Conservation (phyloP, 179 eudicot genomes). For the Spinacia oleracea region DNA sequence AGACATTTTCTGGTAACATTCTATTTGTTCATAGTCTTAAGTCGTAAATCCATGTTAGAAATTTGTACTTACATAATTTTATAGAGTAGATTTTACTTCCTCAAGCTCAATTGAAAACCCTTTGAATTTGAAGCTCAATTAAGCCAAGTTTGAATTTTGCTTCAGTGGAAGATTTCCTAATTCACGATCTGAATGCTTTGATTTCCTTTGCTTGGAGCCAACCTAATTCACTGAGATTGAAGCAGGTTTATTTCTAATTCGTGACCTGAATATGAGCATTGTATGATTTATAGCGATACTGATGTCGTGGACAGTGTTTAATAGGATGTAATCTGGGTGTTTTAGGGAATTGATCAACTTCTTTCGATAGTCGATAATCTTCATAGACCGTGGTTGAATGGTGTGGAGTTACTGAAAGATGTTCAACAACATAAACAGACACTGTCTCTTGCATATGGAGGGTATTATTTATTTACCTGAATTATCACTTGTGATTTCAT, state of each 20-base stretch:
- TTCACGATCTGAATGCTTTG: conserved; percentile 59
- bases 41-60: not conserved
- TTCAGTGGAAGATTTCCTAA: conserved; percentile 79
- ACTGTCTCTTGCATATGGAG: conserved; percentile 46
- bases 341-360: conserved; percentile 65
- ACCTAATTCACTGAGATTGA: conserved; percentile 44
- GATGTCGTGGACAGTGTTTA: conserved; percentile 1
- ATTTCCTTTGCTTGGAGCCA: conserved; percentile 48
- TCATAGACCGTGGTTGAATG: conserved; percentile 75
- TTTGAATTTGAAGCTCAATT: not conserved
- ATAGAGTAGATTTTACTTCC: not conserved
- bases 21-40: not conserved
- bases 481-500: not conserved
- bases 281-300: not conserved
- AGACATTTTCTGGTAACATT: not conserved
- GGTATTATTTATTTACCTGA: conserved; percentile 40
- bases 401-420: conserved; percentile 64
- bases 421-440: conserved; percentile 47
- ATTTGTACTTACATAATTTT: not conserved
- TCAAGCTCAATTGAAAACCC: not conserved
- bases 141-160: not conserved
- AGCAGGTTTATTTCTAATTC: conserved; percentile 47
- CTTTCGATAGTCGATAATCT: conserved; percentile 50
- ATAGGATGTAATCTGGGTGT: conserved; percentile 20
- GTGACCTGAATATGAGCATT: not conserved